Evolutionary conservation across 768 basidiomycete genomes (phyloP), one percentile per base, ranked within the genome.

Genomic region (Lactarius trivialis): DNA sequence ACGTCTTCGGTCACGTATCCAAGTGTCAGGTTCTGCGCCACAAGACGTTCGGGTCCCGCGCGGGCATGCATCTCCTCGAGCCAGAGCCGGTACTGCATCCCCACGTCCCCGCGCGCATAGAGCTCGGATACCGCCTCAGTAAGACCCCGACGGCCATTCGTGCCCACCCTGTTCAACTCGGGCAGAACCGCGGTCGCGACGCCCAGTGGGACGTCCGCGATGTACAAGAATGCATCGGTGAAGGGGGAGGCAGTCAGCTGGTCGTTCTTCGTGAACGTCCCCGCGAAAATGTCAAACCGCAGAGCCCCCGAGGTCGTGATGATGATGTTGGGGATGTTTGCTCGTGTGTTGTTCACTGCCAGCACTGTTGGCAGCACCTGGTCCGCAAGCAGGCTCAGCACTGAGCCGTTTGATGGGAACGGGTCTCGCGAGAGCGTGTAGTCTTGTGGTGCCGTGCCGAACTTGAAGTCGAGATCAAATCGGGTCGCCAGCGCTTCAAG

Each of bases 1-100:
- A 86, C 84, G 70, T 89, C 88, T 1, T 71, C 67, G 5, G 90
- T 91, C 26, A 91, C 88, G 68, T 91, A 91, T 64, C 91, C 89
- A 26, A 85, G 72, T 1, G 88, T 89, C 68, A 84, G 71, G 62
- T 85, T 81, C 24, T 49, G 34, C 19, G 79, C 75, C 1, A 76
- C 80, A 19, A 78, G 73, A 48, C 72, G 74, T 58, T 75, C 77
- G 14, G 74, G 60, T 2, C 75, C 76, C 34, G 72, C 65, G 53
- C 67, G 72, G 30, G 66, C 67, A 57, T 78, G 73, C 85, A 85
- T 86, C 56, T 80, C 81, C 67, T 77, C 74, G 61, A 88, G 70
- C 88, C 88, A 88, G 15, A 71, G 70, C 36, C 73, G 71, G 68
- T 81, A 88, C 15, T 79, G 75, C 64, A 62, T 70, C 45, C 79